These are phyloP conservation scores for Boletus subparvulus DNA, from an alignment of 768 basidiomycete species.

Conservation along the genomic window DNA sequence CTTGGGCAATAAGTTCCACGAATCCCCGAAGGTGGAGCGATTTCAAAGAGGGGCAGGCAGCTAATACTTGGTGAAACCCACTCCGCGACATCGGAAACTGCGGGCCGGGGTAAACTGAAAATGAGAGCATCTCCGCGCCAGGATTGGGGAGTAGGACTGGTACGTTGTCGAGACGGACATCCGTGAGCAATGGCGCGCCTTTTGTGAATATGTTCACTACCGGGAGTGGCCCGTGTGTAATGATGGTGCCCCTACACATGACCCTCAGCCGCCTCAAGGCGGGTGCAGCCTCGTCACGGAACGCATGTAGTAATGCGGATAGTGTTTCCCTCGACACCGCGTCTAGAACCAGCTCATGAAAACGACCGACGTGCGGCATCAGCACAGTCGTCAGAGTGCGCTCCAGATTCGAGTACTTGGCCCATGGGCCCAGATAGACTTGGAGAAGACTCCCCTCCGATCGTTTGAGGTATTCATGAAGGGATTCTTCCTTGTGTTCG, in stretches of 20 bases:
- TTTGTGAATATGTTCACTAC: constrained; percentile 24
- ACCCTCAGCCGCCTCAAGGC: constrained; percentile 26
- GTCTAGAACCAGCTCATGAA: constrained; percentile 31
- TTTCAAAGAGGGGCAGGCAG: constrained; percentile 21
- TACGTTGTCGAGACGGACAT: constrained; percentile 35
- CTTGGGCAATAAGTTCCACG: constrained; percentile 25
- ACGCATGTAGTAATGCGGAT: constrained; percentile 19
- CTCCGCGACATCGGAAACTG: constrained; percentile 30
- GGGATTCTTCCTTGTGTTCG: constrained; percentile 28
- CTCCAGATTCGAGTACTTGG: constrained; percentile 30
- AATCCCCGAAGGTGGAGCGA: constrained; percentile 32
- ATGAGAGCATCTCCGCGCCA: constrained; percentile 27
- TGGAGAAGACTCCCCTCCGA: constrained; percentile 32
- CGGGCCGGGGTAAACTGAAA: constrained; percentile 35
- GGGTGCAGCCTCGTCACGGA: constrained; percentile 29
- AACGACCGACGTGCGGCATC: constrained; percentile 30
- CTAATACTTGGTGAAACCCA: constrained; percentile 21
- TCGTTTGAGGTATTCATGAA: constrained; percentile 34
- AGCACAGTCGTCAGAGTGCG: constrained; percentile 23
- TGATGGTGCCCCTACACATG: constrained; percentile 33
- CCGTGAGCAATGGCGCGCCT: constrained; percentile 33
- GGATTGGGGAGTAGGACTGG: constrained; percentile 26
- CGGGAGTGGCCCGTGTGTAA: constrained; percentile 28
- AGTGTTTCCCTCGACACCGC: constrained; percentile 33
- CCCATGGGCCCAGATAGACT: constrained; percentile 35